phyloP scores from a whole-genome alignment of 139 green algal genomes.

The Coelastrella sp. region DNA sequence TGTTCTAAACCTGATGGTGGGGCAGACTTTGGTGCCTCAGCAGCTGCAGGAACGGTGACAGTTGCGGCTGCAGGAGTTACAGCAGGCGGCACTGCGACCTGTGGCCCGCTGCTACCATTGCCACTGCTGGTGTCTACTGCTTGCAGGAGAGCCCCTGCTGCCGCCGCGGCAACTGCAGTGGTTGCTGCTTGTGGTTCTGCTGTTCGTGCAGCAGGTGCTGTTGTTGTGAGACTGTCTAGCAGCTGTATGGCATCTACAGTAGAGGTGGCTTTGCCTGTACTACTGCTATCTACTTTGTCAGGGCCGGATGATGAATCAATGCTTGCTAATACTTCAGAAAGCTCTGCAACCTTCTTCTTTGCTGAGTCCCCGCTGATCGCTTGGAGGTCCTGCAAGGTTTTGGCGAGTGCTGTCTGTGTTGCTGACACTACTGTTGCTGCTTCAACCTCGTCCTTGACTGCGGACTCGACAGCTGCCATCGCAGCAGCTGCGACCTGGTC shows the following conservation, averaged over 20 bases:
- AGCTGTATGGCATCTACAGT: constrained; percentile 37
- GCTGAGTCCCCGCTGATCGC: constrained; percentile 40
- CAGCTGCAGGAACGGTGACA: background rate
- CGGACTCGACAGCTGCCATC: constrained; percentile 85
- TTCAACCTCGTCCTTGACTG: constrained; percentile 90
- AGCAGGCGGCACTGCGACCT: background rate
- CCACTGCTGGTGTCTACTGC: constrained; percentile 2
- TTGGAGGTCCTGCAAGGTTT: constrained; percentile 74
- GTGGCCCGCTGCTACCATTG: background rate
- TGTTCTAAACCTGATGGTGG: background rate
- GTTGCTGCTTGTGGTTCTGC: background rate
- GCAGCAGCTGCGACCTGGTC: constrained; percentile 69
- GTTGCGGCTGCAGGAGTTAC: constrained; percentile 15
- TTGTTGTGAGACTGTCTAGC: constrained; percentile 31
- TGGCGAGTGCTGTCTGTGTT: constrained; percentile 73
- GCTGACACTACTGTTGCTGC: constrained; percentile 67
- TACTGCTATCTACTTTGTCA: background rate
- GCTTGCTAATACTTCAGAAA: constrained; percentile 19
- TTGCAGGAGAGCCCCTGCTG: background rate
- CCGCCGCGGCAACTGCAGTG: constrained; percentile 12
- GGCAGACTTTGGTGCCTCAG: too few species aligned
- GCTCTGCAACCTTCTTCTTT: constrained; percentile 9
- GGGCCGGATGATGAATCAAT: background rate
- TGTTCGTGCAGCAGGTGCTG: background rate
- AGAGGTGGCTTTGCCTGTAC: background rate